These are phyloP conservation scores for Tuber umbilicatum DNA, from an alignment of 495 filamentous ascomycete species.

Conservation along the genomic window DNA sequence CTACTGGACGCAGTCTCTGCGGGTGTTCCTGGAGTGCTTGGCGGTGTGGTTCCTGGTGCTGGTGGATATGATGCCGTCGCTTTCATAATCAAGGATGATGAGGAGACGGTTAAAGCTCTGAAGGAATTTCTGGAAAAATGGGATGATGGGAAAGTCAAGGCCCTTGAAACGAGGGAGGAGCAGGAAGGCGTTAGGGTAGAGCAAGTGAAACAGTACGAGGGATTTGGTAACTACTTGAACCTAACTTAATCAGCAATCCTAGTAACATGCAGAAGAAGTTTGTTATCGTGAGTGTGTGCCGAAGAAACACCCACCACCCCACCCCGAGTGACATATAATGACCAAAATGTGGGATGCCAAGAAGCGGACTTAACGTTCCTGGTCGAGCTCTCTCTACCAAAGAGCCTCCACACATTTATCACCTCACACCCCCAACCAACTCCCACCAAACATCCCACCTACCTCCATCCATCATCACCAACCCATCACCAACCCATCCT, in stretches of 20 bases:
- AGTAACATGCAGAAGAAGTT: not conserved
- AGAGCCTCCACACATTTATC: not conserved
- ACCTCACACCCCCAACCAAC: not conserved
- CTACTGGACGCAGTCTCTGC: conserved; percentile 66
- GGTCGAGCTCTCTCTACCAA: not conserved
- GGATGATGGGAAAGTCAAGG: conserved; percentile 59
- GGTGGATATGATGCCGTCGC: conserved; percentile 91
- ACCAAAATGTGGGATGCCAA: not conserved
- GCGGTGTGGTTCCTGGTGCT: conserved; percentile 88
- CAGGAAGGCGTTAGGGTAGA: conserved; percentile 75
- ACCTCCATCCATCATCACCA: not conserved
- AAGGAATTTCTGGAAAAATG: conserved; percentile 59
- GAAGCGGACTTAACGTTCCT: not conserved
- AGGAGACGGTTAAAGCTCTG: conserved; percentile 57
- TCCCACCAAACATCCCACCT: not conserved
- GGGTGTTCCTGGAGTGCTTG: conserved; percentile 69
- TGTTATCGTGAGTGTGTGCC: not conserved
- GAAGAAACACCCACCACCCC: not conserved
- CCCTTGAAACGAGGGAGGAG: conserved; percentile 77
- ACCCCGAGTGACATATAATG: not conserved
- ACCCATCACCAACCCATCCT: not conserved
- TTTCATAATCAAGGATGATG: conserved; percentile 68
- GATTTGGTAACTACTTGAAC: conserved; percentile 49
- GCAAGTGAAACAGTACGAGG: conserved; percentile 53
- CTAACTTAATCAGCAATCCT: not conserved